phyloP scores from a whole-genome alignment of 2,329 filamentous ascomycete species.

The Colletotrichum zoysiae region DNA sequence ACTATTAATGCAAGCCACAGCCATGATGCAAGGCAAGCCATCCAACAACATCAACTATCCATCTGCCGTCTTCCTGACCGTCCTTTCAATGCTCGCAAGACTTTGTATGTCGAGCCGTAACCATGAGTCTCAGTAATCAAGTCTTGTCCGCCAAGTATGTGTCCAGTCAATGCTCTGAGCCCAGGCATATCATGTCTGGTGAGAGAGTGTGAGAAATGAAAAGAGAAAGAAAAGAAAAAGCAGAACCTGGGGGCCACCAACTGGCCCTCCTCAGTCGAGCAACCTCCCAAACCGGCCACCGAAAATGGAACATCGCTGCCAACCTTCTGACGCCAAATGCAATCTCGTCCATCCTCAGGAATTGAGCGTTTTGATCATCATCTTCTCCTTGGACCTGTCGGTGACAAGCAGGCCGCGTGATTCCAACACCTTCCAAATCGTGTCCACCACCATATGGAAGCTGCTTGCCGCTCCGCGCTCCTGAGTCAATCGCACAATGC shows the following conservation, averaged over 20 bases:
- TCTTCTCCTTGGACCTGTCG: slow-evolving; percentile 74
- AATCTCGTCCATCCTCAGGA: slow-evolving; percentile 52
- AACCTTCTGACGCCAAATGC: slow-evolving; percentile 38
- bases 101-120: slow-evolving; percentile 10
- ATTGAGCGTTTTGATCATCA: slow-evolving; percentile 79
- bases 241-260: slow-evolving; percentile 10
- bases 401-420: slow-evolving; percentile 75
- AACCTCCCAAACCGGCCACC: slow-evolving; percentile 18
- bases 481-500: slow-evolving; percentile 87
- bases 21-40: slow-evolving; percentile 25
- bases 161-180: slow-evolving; percentile 24
- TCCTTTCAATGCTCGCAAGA: slow-evolving; percentile 1
- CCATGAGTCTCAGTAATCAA: slow-evolving; percentile 16
- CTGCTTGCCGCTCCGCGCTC: slow-evolving; percentile 92
- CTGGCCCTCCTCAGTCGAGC: slow-evolving; percentile 18
- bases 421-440: slow-evolving; percentile 77
- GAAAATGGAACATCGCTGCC: slow-evolving; percentile 32
- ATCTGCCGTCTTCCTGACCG: not conserved
- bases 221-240: slow-evolving; percentile 37
- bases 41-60: slow-evolving; percentile 33
- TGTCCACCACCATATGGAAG: slow-evolving; percentile 86
- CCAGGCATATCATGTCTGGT: slow-evolving; percentile 14
- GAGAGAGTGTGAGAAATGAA: slow-evolving; percentile 29
- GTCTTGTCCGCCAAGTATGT: slow-evolving; percentile 18
- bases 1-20: slow-evolving; percentile 31